phyloP scores from a whole-genome alignment of 176 grass and related monocot genomes.

The Cenchrus fungigraminus region DNA sequence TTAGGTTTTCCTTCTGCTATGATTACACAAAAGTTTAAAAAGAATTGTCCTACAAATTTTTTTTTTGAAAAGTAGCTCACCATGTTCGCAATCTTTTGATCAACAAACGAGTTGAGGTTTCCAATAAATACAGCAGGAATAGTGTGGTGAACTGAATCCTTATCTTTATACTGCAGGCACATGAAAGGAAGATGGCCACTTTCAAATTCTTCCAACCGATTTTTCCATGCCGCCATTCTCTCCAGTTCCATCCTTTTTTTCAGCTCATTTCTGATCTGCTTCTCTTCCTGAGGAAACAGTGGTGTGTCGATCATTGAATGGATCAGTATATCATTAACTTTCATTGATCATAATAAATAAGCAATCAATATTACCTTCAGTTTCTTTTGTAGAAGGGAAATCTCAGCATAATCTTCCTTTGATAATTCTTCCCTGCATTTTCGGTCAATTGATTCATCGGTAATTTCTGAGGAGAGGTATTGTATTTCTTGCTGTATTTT shows the following conservation, averaged over 20 bases:
- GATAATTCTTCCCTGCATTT: slow-evolving; percentile 89
- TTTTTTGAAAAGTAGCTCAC: slow-evolving; percentile 38
- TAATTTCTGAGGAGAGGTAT: slow-evolving; percentile 80
- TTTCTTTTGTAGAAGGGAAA: slow-evolving; percentile 76
- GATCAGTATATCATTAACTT: slow-evolving; percentile 14
- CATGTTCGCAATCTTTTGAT: slow-evolving; percentile 65
- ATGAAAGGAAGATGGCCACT: slow-evolving; percentile 90
- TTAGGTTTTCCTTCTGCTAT: slow-evolving; percentile 18
- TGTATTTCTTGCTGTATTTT: slow-evolving; percentile 87
- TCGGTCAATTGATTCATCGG: slow-evolving; percentile 80
- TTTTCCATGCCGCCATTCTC: slow-evolving; percentile 90
- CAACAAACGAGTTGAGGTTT: slow-evolving; percentile 65
- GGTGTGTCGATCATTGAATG: not conserved
- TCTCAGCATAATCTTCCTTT: slow-evolving; percentile 81
- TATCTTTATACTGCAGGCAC: slow-evolving; percentile 96
- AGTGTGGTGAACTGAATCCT: slow-evolving; percentile 88
- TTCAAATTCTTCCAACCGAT: slow-evolving; percentile 75
- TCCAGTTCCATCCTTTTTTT: slow-evolving; percentile 89
- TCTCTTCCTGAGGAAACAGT: slow-evolving; percentile 72
- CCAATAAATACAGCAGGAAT: slow-evolving; percentile 90
- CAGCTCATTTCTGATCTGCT: slow-evolving; percentile 71
- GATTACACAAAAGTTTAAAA: not conserved
- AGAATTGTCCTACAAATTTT: not conserved
- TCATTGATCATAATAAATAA: slow-evolving; percentile 29
- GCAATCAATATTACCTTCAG: slow-evolving; percentile 65